Base-by-base conservation (phyloP, 179 eudicot genomes). In the Beta corolliflora region DNA sequence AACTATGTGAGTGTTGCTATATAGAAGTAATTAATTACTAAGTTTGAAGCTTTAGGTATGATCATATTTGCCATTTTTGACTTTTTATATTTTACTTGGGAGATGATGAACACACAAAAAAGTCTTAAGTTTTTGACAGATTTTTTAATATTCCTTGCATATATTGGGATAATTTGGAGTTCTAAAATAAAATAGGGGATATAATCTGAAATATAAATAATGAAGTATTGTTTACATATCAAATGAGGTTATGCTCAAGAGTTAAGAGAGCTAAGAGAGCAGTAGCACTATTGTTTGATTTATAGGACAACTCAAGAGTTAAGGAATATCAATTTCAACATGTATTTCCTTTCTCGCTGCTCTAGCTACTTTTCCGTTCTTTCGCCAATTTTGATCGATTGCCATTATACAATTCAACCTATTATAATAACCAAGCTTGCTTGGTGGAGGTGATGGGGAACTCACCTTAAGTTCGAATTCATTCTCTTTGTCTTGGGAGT, bases 391-490 rank as follows among this genome's bases (percentile, higher is more conserved):
- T 11, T 15, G 18, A 61, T 16, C 14, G 31, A 66, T 15, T 13
- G 52, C 52, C 52, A 0, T 48, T 6, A 6, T 48, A 48, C 52
- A 48, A 9, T 48, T 48, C 9, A 48, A 6, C 7, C 0, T 46
- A 46, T 25, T 25, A 25, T n/a, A n/a, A n/a, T n/a, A n/a, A n/a
- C n/a, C n/a, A n/a, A n/a, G n/a, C n/a, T n/a, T n/a, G n/a, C n/a
- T n/a, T n/a, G n/a, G n/a, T n/a, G n/a, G n/a, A n/a, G n/a, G n/a
- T n/a, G n/a, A n/a, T n/a, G n/a, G n/a, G n/a, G n/a, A n/a, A n/a
- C n/a, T 25, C 1, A 1, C 29, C 1, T 0, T 1, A 0, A 25
- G 1, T 0, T 1, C 0, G 1, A 1, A 1, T 25, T 25, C 1
- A 1, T 0, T 1, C 29, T 25, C 1, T 0, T 0, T 1, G 0